Base-by-base conservation (phyloP, 768 basidiomycete genomes). In the Tephrocybe rancida region DNA sequence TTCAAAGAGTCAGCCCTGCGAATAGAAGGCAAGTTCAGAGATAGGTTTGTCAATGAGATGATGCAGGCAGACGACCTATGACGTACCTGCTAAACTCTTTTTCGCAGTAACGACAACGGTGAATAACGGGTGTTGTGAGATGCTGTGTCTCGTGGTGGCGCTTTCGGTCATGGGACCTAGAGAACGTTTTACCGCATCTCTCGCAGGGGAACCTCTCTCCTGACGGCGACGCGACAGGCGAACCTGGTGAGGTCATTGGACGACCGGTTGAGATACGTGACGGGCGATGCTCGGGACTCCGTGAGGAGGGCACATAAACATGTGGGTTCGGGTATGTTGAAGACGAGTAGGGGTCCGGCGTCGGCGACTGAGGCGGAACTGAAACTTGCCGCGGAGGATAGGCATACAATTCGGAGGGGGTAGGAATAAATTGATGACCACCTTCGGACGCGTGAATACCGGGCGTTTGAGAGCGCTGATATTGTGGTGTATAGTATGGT, bases 121-220 rank as follows among this genome's bases (percentile, higher is more conserved):
- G 88, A 59, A 82, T 72, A 52, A 84, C 76, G 19, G 87, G 85
- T 13, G 78, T 75, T 30, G 84, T 65, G 39, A 84, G 76, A 62
- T 91, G 89, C 61, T 89, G 86, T 14, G 86, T 88, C 69, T 90
- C 88, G 60, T 83, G 82, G 70, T 92, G 90, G 57, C 90, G 81
- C 71, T 91, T 89, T 59, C 87, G 82, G 70, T 92, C 90, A 69
- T 91, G 88, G 53, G 86, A 79, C 57, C 90, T 82, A 29, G 88
- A 89, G 67, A 92, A 92, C 22, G 88, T 86, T 69, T 87, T 87
- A 48, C 85, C 84, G 67, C 90, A 92, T 59, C 81, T 79, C 52
- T 87, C 82, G 71, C 90, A 92, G 51, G 79, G 75, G 72, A 79
- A 88, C 34, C 87, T 82, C 64, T 90, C 88, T 44, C 78, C 79